Evolutionary conservation across 192 early-diverging fungal genomes (phyloP).

Genomic region (Bifiguratus adelaidae): DNA sequence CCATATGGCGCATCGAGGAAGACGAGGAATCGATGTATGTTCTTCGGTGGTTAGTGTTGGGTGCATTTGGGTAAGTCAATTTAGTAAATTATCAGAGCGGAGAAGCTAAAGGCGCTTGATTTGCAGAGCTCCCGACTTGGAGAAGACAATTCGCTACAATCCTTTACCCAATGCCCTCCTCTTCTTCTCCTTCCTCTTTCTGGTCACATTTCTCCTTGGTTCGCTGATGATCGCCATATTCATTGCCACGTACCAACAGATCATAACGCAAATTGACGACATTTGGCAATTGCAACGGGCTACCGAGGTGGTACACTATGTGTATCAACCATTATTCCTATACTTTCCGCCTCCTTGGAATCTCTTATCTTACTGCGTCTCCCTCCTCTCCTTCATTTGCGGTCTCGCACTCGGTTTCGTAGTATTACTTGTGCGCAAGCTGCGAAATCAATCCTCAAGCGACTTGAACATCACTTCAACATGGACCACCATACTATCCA

Average conservation of each 20-base stretch:
- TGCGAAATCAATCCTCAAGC: too few relatives aligned
- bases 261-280: too few relatives aligned
- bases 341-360: too few relatives aligned
- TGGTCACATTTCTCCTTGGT: conserved; percentile 6
- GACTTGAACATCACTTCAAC: too few relatives aligned
- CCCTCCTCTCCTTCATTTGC: too few relatives aligned
- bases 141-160: conserved; percentile 14
- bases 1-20: conserved; percentile 7
- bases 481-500: too few relatives aligned
- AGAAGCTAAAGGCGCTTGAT: not conserved
- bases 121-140: conserved; percentile 19
- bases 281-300: too few relatives aligned
- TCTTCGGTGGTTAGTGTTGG: conserved; percentile 11
- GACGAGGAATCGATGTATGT: conserved; percentile 10
- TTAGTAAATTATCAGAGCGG: not conserved
- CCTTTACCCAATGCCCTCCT: conserved; percentile 8
- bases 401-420: too few relatives aligned
- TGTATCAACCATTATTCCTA: too few relatives aligned
- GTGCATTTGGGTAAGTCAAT: conserved; percentile 19
- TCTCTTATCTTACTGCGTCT: too few relatives aligned
- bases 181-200: conserved; percentile 13
- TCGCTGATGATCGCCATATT: conserved; percentile 13
- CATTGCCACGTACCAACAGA: conserved; percentile 8
- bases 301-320: too few relatives aligned
- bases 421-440: too few relatives aligned